phyloP scores from a whole-genome alignment of 768 basidiomycete species.

The Mycena galopus region DNA sequence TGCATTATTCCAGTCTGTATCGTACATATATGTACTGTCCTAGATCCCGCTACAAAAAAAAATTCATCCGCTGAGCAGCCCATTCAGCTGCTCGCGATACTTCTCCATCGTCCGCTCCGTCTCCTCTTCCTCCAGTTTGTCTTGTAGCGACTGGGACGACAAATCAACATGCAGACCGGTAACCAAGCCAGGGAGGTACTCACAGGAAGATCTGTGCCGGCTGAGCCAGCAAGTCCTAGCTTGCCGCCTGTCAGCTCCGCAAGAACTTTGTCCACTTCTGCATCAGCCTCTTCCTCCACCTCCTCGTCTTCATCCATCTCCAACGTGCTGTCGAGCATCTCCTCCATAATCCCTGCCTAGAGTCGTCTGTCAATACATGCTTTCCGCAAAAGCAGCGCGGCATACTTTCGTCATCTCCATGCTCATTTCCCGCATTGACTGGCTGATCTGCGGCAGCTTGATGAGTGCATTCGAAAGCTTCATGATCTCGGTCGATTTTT shows the following conservation, averaged over 20 bases:
- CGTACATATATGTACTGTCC: constrained; percentile 16
- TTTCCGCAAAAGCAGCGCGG: background rate
- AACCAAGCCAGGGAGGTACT: constrained; percentile 45
- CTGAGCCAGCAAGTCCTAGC: constrained; percentile 86
- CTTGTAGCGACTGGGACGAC: constrained; percentile 64
- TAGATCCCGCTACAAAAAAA: constrained; percentile 30
- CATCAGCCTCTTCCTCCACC: constrained; percentile 95
- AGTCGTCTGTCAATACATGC: constrained; percentile 2
- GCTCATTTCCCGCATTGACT: constrained; percentile 96
- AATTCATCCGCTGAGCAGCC: constrained; percentile 76
- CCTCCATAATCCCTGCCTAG: constrained; percentile 98
- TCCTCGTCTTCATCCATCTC: constrained; percentile 96
- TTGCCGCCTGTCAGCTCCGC: constrained; percentile 97
- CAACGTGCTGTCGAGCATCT: constrained; percentile 96
- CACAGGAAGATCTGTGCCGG: constrained; percentile 82
- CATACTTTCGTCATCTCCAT: constrained; percentile 99
- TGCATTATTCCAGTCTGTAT: background rate
- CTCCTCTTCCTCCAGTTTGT: constrained; percentile 81
- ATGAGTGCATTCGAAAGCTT: constrained; percentile 94
- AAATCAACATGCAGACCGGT: constrained; percentile 7
- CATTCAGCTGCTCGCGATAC: constrained; percentile 91
- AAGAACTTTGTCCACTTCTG: constrained; percentile 95
- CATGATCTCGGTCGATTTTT: constrained; percentile 99
- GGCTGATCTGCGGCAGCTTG: constrained; percentile 92
- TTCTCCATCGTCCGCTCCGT: constrained; percentile 90